Conservation (phyloP, 2,329 filamentous ascomycete species). For the Trichoderma lentiforme region DNA sequence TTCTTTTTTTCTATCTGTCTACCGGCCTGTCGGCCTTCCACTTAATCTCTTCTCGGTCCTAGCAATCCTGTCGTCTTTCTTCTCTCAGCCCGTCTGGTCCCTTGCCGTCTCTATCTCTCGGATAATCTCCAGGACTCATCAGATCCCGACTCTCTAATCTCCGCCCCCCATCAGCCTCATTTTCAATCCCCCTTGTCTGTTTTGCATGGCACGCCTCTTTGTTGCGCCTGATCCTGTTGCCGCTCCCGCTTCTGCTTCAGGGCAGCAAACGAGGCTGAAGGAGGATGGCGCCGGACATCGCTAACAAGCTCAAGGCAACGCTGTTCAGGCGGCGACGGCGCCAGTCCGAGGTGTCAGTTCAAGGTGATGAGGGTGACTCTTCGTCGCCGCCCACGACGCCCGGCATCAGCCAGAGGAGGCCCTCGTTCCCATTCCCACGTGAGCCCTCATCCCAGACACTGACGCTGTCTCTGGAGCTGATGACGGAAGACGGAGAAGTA, state of each 20-base stretch:
- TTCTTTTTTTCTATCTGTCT: neutral
- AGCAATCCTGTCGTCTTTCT: neutral
- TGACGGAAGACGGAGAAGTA: neutral
- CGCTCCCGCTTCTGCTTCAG: neutral
- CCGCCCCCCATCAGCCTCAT: slow-evolving; percentile 5
- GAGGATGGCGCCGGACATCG: slow-evolving; percentile 16
- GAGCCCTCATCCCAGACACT: slow-evolving; percentile 11
- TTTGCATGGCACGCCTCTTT: slow-evolving; percentile 9
- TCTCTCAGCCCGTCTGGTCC: neutral
- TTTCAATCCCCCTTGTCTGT: slow-evolving; percentile 8
- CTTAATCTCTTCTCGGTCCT: neutral
- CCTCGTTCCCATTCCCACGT: slow-evolving; percentile 12
- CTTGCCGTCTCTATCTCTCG: neutral
- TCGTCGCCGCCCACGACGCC: slow-evolving; percentile 1
- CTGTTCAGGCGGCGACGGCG: slow-evolving; percentile 17
- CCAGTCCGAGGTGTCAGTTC: neutral
- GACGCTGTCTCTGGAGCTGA: slow-evolving; percentile 9
- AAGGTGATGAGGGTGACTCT: neutral
- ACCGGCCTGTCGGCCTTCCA: neutral
- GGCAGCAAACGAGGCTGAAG: slow-evolving; percentile 15
- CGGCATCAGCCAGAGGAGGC: neutral
- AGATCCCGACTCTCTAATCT: slow-evolving; percentile 12
- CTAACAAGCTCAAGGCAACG: slow-evolving; percentile 12
- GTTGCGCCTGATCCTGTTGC: neutral
- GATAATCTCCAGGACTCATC: slow-evolving; percentile 6